Conservation (phyloP, 2,329 filamentous ascomycete species). For the Pseudocercospora pini-densiflorae region DNA sequence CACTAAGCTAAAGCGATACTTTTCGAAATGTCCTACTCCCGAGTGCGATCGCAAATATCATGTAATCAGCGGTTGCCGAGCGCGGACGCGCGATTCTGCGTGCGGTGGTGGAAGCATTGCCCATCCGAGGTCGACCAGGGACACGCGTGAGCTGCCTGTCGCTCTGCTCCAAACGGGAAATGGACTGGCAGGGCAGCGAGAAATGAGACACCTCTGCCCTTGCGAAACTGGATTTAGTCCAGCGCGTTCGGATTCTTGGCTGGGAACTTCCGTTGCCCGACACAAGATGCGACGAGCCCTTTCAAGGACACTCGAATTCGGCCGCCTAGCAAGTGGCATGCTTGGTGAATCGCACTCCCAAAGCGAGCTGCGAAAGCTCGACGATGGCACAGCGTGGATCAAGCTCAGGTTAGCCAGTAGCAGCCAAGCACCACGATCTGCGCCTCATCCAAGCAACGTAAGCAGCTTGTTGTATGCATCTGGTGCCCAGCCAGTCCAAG, state of each 20-base stretch:
- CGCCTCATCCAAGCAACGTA: slow-evolving; percentile 19
- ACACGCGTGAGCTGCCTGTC: background rate
- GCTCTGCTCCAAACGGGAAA: slow-evolving; percentile 7
- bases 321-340: background rate
- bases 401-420: background rate
- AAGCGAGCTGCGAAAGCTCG: background rate
- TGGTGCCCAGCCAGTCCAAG: slow-evolving; percentile 13
- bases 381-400: background rate
- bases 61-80: background rate
- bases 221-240: slow-evolving; percentile 2
- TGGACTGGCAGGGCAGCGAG: slow-evolving; percentile 1
- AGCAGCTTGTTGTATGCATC: slow-evolving; percentile 16
- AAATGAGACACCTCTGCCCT: slow-evolving; percentile 1
- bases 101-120: slow-evolving; percentile 3
- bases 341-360: slow-evolving; percentile 1
- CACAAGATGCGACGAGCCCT: background rate
- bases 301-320: background rate
- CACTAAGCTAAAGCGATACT: background rate
- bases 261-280: background rate
- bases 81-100: background rate
- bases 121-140: slow-evolving; percentile 4
- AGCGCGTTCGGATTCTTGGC: background rate
- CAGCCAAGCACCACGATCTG: slow-evolving; percentile 14
- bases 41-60: background rate
- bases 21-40: background rate